Base-by-base conservation (phyloP, 2,329 filamentous ascomycete genomes). In the Neocatenulostroma microsporum region DNA sequence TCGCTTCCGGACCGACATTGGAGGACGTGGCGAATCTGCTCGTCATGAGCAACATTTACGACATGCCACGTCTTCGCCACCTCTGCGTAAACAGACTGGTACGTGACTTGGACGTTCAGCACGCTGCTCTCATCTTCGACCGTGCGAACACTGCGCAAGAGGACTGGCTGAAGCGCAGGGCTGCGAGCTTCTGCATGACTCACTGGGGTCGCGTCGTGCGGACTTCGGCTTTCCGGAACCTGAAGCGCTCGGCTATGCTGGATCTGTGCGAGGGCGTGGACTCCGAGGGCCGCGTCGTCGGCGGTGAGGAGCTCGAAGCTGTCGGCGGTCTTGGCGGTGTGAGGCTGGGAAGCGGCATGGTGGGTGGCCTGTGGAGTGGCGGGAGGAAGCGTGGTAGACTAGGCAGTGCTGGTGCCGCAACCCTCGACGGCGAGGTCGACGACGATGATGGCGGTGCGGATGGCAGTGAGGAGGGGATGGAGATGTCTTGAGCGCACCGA, bases 21-120 rank as follows among this genome's bases (percentile, higher is more conserved):
- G 77, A 80, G 20, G 88, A 95, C 50, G 87, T 96, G 11, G 89
- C 91, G 0, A 89, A 91, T 7, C 78, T 98, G 61, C 73, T 98
- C 3, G 89, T 98, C 46, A 93, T 98, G 84, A 87, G 87, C 28
- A 95, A 96, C 60, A 84, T 96, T 30, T 98, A 98, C 65, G 89
- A 95, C 56, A 93, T 98, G 67, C 88, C 88, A 1, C 86, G 91
- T 49, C 76, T 98, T 17, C 83, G 89, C 14, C 74, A 94, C 6
- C 72, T 96, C 2, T 95, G 89, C 58, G 84, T 96, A 37, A 89
- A 94, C 57, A 78, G 91, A 7, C 73, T 98, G 3, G 82, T 84
- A 38, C 83, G 85, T 44, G 91, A 98, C 56, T 74, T 98, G 3
- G 89, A 96, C 56, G 82, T 96, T 25, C 85, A 94, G 42, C 87